Percentiles rank a stretch among this genome's conserved stretches.
Conservation (phyloP, 108 stramenopile genomes). For the Fragilariopsis cylindrus region DNA sequence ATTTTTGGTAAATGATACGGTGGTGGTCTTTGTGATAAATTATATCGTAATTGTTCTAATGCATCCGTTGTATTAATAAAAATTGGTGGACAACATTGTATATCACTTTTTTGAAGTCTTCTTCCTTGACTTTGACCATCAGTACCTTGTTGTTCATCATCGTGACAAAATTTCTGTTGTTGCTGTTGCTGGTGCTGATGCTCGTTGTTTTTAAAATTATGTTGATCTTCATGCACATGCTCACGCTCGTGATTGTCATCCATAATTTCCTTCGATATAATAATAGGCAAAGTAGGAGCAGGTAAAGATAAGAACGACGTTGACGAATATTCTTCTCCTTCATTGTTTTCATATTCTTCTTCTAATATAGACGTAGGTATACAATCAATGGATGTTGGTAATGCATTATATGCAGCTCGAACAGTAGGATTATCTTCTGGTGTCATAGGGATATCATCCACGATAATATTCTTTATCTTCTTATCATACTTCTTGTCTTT, state of each 20-base stretch:
- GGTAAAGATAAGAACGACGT: too few species aligned
- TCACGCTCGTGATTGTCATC: not conserved
- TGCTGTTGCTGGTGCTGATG: too few species aligned
- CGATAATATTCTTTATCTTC: not conserved
- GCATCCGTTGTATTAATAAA: slow-evolving; percentile 6
- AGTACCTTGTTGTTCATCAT: too few species aligned
- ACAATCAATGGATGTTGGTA: not conserved
- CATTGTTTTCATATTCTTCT: not conserved
- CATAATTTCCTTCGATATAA: not conserved
- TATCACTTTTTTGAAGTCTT: too few species aligned
- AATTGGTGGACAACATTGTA: not conserved
- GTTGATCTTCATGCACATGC: too few species aligned
- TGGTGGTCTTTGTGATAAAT: not conserved
- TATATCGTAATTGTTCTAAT: not conserved
- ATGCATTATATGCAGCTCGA: not conserved
- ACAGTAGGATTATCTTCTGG: slow-evolving; percentile 4
- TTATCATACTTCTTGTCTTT: not conserved
- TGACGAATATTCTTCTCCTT: too few species aligned
- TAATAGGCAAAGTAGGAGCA: too few species aligned
- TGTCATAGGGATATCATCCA: not conserved
- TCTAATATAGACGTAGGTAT: not conserved
- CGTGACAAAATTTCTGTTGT: too few species aligned
- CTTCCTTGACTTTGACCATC: too few species aligned
- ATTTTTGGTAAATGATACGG: slow-evolving; percentile 14
- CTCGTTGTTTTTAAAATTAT: too few species aligned